Evolutionary conservation across 768 basidiomycete species (phyloP).

Genomic region (Macrolepiota dolichaula): DNA sequence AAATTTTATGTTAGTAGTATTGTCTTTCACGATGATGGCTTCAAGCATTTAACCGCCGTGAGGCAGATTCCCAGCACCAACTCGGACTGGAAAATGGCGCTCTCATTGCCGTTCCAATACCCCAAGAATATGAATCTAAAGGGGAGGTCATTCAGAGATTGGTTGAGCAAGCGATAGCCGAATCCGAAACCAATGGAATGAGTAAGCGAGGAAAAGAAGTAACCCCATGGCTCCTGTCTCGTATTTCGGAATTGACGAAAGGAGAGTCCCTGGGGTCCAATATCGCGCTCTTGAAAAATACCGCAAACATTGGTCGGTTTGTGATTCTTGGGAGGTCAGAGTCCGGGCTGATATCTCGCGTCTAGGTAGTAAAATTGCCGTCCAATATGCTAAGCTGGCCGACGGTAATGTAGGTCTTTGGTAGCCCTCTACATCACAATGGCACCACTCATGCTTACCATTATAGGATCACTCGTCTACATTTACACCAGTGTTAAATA

Average conservation of each 20-base stretch:
- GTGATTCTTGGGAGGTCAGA: background rate
- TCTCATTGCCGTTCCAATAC: conserved; percentile 89
- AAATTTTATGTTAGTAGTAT: conserved; percentile 61
- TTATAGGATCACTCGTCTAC: background rate
- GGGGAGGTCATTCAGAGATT: conserved; percentile 70
- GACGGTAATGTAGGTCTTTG: conserved; percentile 24
- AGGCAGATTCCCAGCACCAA: conserved; percentile 62
- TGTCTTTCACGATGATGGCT: background rate
- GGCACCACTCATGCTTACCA: background rate
- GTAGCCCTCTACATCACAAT: background rate
- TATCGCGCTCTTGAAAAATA: conserved; percentile 86
- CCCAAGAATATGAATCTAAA: conserved; percentile 62
- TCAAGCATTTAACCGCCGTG: background rate
- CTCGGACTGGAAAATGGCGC: conserved; percentile 75
- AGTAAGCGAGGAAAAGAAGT: conserved; percentile 82
- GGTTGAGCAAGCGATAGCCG: conserved; percentile 80
- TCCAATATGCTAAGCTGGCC: conserved; percentile 60
- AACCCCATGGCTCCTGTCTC: conserved; percentile 89
- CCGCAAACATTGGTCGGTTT: conserved; percentile 71
- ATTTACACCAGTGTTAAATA: background rate
- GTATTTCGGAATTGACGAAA: conserved; percentile 76
- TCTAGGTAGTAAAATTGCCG: conserved; percentile 75
- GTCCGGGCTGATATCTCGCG: background rate
- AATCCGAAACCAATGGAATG: conserved; percentile 80
- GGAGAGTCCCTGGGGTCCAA: conserved; percentile 76